phyloP scores from a whole-genome alignment of 169 alveolate genomes.

The Babesia divergens region DNA sequence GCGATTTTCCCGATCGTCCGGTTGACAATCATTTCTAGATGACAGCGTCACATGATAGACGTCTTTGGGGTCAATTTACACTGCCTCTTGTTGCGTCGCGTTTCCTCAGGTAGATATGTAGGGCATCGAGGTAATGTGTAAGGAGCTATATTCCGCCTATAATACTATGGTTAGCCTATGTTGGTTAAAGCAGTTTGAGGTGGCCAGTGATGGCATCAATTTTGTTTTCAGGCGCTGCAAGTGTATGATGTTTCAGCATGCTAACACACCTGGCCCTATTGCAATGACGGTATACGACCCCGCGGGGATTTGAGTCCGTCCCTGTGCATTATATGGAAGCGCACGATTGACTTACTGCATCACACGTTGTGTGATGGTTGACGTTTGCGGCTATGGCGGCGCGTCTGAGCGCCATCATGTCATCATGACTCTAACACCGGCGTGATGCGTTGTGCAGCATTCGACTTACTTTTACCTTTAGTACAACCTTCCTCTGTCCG shows the following conservation, averaged over 20 bases:
- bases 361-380: constrained; percentile 50
- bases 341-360: constrained; percentile 40
- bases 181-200: constrained; percentile 63
- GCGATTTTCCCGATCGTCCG: constrained; percentile 45
- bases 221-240: constrained; percentile 70
- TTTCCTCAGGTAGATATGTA: neutral
- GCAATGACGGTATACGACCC: constrained; percentile 89
- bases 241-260: neutral
- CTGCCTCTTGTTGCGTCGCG: neutral
- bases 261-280: constrained; percentile 87
- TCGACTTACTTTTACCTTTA: constrained; percentile 42
- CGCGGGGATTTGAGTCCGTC: constrained; percentile 87
- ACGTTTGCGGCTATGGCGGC: constrained; percentile 32
- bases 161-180: no score
- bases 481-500: constrained; percentile 62
- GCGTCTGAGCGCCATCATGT: constrained; percentile 36
- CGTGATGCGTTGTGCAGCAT: neutral
- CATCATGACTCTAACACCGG: constrained; percentile 43
- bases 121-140: constrained; percentile 4
- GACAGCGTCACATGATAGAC: neutral
- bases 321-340: constrained; percentile 50
- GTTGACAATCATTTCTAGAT: constrained; percentile 23
- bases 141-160: neutral
- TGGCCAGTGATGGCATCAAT: constrained; percentile 76
- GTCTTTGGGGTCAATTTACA: neutral